These are phyloP conservation scores for Beauveria brongniartii DNA, from an alignment of 2,329 filamentous ascomycete species.

Conservation along the genomic window DNA sequence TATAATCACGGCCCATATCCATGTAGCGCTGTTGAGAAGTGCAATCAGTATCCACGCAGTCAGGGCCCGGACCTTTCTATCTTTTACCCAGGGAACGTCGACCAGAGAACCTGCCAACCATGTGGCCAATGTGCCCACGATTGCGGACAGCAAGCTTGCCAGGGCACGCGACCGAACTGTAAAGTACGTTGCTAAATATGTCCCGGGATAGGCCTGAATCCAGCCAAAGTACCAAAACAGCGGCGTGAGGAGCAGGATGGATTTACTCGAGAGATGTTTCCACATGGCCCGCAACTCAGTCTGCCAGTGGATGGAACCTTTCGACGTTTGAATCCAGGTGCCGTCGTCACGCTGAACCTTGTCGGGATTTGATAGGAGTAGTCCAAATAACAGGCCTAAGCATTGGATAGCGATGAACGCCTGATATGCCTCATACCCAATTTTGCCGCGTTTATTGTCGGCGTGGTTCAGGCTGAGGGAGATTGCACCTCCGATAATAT, in stretches of 20 bases:
- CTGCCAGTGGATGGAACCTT: conserved; percentile 20
- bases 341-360: conserved; percentile 36
- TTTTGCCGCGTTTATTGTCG: background rate
- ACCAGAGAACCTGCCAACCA: conserved; percentile 29
- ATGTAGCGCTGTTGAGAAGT: conserved; percentile 33
- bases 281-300: conserved; percentile 24
- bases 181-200: conserved; percentile 34
- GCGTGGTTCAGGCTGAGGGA: background rate
- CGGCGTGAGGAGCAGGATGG: conserved; percentile 18
- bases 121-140: conserved; percentile 25
- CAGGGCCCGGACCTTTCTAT: conserved; percentile 31
- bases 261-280: conserved; percentile 22
- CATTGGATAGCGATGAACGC: conserved; percentile 40
- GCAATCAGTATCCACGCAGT: conserved; percentile 32
- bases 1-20: conserved; percentile 39
- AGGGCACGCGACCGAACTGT: conserved; percentile 32
- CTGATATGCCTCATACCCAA: conserved; percentile 16
- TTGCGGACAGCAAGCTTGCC: conserved; percentile 21
- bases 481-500: background rate
- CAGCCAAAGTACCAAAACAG: conserved; percentile 28
- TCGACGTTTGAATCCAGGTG: conserved; percentile 24
- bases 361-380: conserved; percentile 35
- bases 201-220: conserved; percentile 32
- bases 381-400: conserved; percentile 32
- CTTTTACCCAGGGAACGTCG: conserved; percentile 30